Evolutionary conservation across 2,329 filamentous ascomycete genomes (phyloP).

Genomic region (Allantophomopsis cytisporea): DNA sequence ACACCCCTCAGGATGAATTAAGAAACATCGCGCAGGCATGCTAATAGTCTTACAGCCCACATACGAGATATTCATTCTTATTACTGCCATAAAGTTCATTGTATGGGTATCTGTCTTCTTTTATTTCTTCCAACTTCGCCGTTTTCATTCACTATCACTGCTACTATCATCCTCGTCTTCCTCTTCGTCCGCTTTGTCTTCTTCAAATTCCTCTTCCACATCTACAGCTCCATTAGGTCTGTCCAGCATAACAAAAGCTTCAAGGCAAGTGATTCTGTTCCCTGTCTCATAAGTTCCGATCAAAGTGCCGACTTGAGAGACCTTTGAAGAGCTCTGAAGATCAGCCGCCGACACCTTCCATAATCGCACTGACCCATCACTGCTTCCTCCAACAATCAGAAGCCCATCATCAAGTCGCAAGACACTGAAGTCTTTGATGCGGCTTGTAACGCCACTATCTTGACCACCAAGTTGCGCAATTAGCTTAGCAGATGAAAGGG

Average conservation of each 20-base stretch:
- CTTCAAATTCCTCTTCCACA: constrained; percentile 12
- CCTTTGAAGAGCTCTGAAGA: constrained; percentile 21
- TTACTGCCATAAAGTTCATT: no score
- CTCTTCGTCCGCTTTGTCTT: constrained; percentile 4
- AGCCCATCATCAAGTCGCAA: constrained; percentile 19
- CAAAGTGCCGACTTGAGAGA: constrained; percentile 30
- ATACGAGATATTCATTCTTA: no score
- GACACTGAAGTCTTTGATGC: constrained; percentile 83
- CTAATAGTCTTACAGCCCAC: no score
- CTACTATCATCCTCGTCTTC: constrained; percentile 4
- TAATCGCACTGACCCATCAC: constrained; percentile 71
- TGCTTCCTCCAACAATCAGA: constrained; percentile 54
- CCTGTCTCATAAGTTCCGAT: constrained; percentile 73
- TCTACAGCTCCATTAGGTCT: constrained; percentile 46
- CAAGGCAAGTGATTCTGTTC: constrained; percentile 80
- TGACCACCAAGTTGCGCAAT: constrained; percentile 71
- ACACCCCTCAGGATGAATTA: no score
- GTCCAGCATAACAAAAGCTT: constrained; percentile 73
- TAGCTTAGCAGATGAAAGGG: constrained; percentile 46
- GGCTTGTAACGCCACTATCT: constrained; percentile 50
- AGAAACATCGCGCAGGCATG: no score
- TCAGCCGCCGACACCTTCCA: constrained; percentile 45
- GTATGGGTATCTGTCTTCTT: no score
- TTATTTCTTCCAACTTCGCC: no score
- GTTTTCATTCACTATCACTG: constrained; percentile 5